A percentile compares a stretch with the other conserved stretches of the same genome.
These are phyloP conservation scores for Coniella vitis DNA, from an alignment of 2,329 filamentous ascomycete genomes.

Conservation along the genomic window DNA sequence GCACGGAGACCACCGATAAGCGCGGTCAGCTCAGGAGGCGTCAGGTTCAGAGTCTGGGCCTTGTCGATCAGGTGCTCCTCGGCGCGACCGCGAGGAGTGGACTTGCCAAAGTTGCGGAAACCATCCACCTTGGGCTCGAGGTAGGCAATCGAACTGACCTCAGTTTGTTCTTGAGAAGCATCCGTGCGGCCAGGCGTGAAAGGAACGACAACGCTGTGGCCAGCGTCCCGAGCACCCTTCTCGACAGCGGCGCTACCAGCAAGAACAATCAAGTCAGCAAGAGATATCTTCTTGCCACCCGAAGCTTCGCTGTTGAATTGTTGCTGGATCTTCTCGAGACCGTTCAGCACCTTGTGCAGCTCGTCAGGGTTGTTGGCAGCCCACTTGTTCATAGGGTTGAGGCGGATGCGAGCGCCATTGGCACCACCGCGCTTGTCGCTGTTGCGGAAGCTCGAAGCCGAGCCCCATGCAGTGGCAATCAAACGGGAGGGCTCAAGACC, in stretches of 20 bases:
- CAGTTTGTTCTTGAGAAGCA: slow-evolving; percentile 65
- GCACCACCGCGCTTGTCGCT: slow-evolving; percentile 78
- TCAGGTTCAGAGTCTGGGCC: slow-evolving; percentile 63
- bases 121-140: slow-evolving; percentile 66
- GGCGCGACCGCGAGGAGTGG: slow-evolving; percentile 50
- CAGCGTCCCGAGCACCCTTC: slow-evolving; percentile 52
- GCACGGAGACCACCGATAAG: slow-evolving; percentile 66
- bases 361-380: slow-evolving; percentile 58
- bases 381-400: slow-evolving; percentile 67
- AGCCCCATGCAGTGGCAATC: slow-evolving; percentile 60
- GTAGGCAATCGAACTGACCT: slow-evolving; percentile 54
- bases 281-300: slow-evolving; percentile 72
- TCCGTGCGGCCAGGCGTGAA: slow-evolving; percentile 69
- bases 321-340: slow-evolving; percentile 56
- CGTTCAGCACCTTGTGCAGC: slow-evolving; percentile 53
- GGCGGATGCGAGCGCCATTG: slow-evolving; percentile 72
- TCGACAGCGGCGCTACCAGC: slow-evolving; percentile 66
- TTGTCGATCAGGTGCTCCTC: slow-evolving; percentile 68
- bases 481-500: slow-evolving; percentile 55
- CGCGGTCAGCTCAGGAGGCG: slow-evolving; percentile 63
- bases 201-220: slow-evolving; percentile 49
- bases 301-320: slow-evolving; percentile 30
- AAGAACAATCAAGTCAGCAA: slow-evolving; percentile 74
- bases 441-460: slow-evolving; percentile 65
- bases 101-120: slow-evolving; percentile 72